phyloP scores from a whole-genome alignment of 331 rosid genomes.

The Telfairia occidentalis region DNA sequence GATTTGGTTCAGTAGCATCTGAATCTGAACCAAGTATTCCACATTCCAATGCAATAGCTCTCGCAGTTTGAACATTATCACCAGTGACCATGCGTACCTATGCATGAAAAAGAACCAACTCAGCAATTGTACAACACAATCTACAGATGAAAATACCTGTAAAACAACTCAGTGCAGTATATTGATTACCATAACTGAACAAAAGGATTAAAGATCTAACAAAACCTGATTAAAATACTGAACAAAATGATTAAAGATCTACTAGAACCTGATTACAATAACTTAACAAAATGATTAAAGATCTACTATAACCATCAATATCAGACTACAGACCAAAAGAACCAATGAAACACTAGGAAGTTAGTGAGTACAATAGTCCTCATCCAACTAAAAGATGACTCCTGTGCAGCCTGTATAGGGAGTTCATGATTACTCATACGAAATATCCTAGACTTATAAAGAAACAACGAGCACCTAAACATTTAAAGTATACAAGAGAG shows the following conservation, averaged over 20 bases:
- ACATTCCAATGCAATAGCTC: conserved; percentile 82
- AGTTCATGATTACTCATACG: background rate
- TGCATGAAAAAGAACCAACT: background rate
- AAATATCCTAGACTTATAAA: background rate
- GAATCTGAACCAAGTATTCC: conserved; percentile 58
- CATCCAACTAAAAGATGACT: background rate
- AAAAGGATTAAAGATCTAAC: too few species aligned
- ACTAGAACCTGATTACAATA: too few species aligned
- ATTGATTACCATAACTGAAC: too few species aligned
- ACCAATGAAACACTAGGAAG: too few species aligned
- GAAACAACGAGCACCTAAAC: background rate
- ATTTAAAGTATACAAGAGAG: background rate
- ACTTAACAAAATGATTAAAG: too few species aligned
- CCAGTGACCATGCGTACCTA: conserved; percentile 93
- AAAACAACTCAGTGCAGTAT: background rate
- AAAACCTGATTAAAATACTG: background rate
- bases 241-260: too few species aligned
- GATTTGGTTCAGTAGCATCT: conserved; percentile 40
- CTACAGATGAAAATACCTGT: background rate
- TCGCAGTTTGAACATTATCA: conserved; percentile 84
- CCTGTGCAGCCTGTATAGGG: background rate
- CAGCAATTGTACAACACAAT: background rate
- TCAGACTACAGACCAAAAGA: too few species aligned
- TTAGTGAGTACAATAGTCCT: background rate
- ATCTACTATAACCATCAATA: too few species aligned